Base-by-base conservation (phyloP, 768 basidiomycete genomes). In the Hemileccinum rubropunctum region DNA sequence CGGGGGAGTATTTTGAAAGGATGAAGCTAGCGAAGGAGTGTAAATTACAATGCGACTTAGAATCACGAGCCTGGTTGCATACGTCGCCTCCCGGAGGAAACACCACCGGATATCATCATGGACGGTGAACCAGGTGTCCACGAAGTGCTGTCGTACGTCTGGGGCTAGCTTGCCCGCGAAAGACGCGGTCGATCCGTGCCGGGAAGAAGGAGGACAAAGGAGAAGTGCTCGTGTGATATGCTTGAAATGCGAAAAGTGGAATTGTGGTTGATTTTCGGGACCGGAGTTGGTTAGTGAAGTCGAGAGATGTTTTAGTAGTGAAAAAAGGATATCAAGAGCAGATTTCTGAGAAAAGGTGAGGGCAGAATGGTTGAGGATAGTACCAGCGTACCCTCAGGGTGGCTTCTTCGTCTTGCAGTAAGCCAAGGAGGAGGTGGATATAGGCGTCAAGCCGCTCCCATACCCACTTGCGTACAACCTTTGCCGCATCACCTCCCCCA, bases 71-170 rank as follows among this genome's bases (percentile, higher is more conserved):
- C 41, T 18, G n/a, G 46, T 20, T 17, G 30, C 79, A 51, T 66
- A 88, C 91, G 75, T 79, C 47, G 87, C 75, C 60, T 93, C 88
- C 37, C 86, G 79, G 30, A 95, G 76, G 72, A 92, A 93, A 72
- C 88, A 90, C 88, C 88, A 95, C 51, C 92, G 80, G 28, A 95
- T 72, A 59, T 95, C 92, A 59, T 91, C 88, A 63, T 88, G 62
- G 12, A 87, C 80, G 55, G 81, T 83, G 58, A 91, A 77, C 84
- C 86, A 94, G 13, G 78, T 83, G 41, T 79, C 77, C 47, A 83
- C 71, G 59, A 92, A 91, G 11, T 76, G 67, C 37, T 81, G 71
- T 21, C 83, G 70, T 3, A 91, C 81, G 49, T 88, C 85, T 5
- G 73, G 46, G 47, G 84, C 79, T 15, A 84, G 68, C 32, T 69